phyloP scores from a whole-genome alignment of 2,329 filamentous ascomycete species.

The Chaetomiaceae sp. region DNA sequence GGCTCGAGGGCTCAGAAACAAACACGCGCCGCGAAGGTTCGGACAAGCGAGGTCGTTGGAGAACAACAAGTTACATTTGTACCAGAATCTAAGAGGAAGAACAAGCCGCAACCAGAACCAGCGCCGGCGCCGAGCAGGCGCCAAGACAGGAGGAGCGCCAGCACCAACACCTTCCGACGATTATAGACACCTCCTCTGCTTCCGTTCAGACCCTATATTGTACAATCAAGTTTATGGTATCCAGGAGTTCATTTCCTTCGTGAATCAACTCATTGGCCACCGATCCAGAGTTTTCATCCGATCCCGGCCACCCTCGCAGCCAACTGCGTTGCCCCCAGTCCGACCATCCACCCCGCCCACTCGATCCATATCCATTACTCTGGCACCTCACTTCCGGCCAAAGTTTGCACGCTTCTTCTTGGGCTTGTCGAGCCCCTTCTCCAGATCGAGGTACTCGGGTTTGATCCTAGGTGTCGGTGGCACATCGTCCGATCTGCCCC shows the following conservation, averaged over 20 bases:
- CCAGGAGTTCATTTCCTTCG: constrained; percentile 6
- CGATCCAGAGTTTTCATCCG: not conserved
- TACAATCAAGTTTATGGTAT: constrained; percentile 24
- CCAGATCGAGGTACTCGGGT: constrained; percentile 55
- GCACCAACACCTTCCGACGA: constrained; percentile 68
- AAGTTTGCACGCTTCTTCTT: constrained; percentile 37
- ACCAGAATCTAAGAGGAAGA: constrained; percentile 54
- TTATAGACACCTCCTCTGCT: constrained; percentile 42
- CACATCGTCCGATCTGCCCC: constrained; percentile 51
- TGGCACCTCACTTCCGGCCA: constrained; percentile 30
- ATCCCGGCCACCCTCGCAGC: no score
- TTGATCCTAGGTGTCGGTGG: constrained; percentile 54
- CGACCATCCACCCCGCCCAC: not conserved
- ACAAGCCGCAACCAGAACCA: constrained; percentile 36
- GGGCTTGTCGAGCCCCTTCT: constrained; percentile 49
- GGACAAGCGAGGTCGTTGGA: constrained; percentile 50
- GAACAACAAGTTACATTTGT: constrained; percentile 71
- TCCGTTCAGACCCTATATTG: constrained; percentile 23
- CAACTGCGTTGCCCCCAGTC: not conserved
- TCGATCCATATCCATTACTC: not conserved
- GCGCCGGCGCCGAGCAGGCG: constrained; percentile 33
- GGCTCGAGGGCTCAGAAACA: constrained; percentile 52
- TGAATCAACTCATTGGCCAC: constrained; percentile 2
- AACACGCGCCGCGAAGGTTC: constrained; percentile 43
- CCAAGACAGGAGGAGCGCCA: constrained; percentile 59